These are phyloP conservation scores for Blastobotrys indianensis DNA, from an alignment of 1,139 yeast species.

Conservation along the genomic window DNA sequence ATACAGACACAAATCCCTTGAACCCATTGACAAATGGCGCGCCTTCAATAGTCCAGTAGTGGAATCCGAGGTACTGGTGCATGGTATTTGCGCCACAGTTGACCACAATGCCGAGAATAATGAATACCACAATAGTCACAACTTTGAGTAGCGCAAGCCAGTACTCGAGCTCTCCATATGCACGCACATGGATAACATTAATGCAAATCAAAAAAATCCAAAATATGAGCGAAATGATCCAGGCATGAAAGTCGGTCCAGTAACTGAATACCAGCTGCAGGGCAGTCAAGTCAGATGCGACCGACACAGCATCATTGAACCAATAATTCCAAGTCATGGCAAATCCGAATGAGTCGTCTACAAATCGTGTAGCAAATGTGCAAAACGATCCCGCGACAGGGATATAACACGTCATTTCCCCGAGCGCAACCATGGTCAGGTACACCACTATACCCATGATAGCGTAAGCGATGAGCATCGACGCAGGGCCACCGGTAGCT, in stretches of 20 bases:
- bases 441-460: constrained; percentile 49
- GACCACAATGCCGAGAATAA: constrained; percentile 52
- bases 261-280: constrained; percentile 52
- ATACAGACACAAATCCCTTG: constrained; percentile 45
- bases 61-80: constrained; percentile 45
- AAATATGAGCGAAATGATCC: constrained; percentile 52
- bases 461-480: constrained; percentile 44
- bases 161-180: constrained; percentile 62
- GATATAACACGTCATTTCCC: constrained; percentile 58
- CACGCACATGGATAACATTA: constrained; percentile 50
- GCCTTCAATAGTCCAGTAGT: constrained; percentile 44
- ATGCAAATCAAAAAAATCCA: constrained; percentile 50
- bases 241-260: constrained; percentile 56
- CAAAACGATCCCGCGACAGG: constrained; percentile 62
- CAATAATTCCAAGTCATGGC: constrained; percentile 58
- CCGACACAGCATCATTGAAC: constrained; percentile 59
- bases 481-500: constrained; percentile 51
- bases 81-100: constrained; percentile 56
- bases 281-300: constrained; percentile 58
- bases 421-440: constrained; percentile 51
- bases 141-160: constrained; percentile 60
- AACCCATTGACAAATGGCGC: constrained; percentile 57
- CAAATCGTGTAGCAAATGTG: constrained; percentile 53
- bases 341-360: constrained; percentile 57
- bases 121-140: constrained; percentile 48